Evolutionary conservation across 768 basidiomycete species (phyloP), one percentile per base, ranked within the genome.

Genomic region (Leccinellum luteum): DNA sequence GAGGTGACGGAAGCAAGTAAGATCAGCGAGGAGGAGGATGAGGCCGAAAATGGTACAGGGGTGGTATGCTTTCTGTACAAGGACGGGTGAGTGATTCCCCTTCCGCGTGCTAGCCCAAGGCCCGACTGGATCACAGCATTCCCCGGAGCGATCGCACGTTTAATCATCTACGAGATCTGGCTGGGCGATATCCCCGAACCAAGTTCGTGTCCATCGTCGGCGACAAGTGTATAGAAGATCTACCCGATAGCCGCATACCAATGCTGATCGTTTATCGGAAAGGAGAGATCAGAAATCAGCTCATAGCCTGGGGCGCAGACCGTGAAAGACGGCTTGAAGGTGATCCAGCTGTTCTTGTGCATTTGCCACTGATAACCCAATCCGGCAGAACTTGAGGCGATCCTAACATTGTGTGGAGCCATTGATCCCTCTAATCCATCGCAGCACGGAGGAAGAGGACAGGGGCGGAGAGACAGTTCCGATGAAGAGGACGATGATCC

Each of bases 141-240:
- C 86, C 89, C 17, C 82, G 86, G 54, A 94, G 90, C 55, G 88
- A 93, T 58, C 86, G 87, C 48, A 78, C 95, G 12, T 83, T 82
- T 52, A 74, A 79, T 27, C 86, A 95, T 52, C 73, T 98, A 27
- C 78, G 78, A 5, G 78, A 78, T 1, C 79, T 99, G 6, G 93
- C 97, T 2, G 77, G 77, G n/a, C 83, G 85, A 52, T 89, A 96
- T 71, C 92, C 94, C 2, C 87, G 88, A 48, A 91, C 94, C 12
- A 98, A 98, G 75, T 97, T 99, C 64, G 89, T 98, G 59, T 93
- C 92, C 12, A 98, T 98, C 64, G 85, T 94, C 4, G 94, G 94
- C 35, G 84, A 92, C 75, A 94, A 94, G 73, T 96, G 94, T 76
- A 97, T 99, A 64, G 86, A 91, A n/a, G 89, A 98, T 73, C 86